A percentile compares a stretch with the other conserved stretches of the same genome.
Evolutionary conservation across 371 early-diverging fungal species (phyloP).

Genomic region (Entomophthora muscae): DNA sequence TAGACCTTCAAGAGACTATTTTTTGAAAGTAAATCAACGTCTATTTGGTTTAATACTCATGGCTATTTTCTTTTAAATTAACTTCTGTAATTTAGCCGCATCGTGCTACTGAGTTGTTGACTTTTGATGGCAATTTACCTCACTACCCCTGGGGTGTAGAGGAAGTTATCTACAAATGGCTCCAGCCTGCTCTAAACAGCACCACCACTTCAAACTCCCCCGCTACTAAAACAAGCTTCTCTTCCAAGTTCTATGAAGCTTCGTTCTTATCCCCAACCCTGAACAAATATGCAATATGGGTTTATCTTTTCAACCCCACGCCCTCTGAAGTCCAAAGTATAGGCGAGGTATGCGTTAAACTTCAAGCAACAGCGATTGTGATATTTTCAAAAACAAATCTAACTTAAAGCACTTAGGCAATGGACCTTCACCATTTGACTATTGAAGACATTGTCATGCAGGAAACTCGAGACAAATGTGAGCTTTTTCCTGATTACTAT

Average conservation of each 20-base stretch:
- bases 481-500: neutral
- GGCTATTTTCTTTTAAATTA: neutral
- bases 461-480: neutral
- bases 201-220: neutral
- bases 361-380: too few relatives aligned
- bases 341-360: neutral
- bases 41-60: neutral
- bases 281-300: neutral
- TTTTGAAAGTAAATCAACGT: neutral
- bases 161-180: neutral
- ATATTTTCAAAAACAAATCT: too few relatives aligned
- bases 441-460: neutral
- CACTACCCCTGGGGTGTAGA: neutral
- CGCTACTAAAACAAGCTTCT: neutral
- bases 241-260: neutral
- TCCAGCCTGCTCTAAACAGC: neutral
- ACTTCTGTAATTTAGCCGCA: neutral
- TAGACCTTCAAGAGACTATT: neutral
- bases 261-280: neutral
- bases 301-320: neutral
- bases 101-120: neutral
- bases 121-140: neutral
- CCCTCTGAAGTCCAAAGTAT: neutral
- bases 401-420: too few relatives aligned
- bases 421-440: neutral